Conservation (phyloP, 495 filamentous ascomycete genomes). For the Lichina pygmaea region DNA sequence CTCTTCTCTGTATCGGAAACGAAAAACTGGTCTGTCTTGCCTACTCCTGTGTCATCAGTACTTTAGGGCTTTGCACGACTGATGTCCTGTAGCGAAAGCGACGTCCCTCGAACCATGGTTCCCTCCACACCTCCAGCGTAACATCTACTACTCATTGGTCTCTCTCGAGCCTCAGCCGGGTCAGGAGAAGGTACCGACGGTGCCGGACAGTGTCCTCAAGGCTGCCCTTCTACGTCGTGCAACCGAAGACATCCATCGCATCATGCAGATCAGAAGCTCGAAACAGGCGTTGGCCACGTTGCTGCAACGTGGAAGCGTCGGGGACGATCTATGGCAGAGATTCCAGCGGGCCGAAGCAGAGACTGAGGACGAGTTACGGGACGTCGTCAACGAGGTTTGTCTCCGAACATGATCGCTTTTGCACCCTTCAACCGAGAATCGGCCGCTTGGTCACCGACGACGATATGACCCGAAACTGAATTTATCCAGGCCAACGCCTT, state of each 20-base stretch:
- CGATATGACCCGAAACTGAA: too few relatives aligned
- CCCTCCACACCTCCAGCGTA: constrained; percentile 60
- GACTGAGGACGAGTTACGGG: constrained; percentile 82
- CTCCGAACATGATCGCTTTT: not conserved
- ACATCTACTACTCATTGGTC: constrained; percentile 79
- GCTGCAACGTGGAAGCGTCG: constrained; percentile 71
- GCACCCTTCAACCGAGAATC: not conserved
- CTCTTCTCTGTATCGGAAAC: constrained; percentile 73
- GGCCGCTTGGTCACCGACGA: too few relatives aligned
- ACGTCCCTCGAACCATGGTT: constrained; percentile 82
- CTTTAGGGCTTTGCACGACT: constrained; percentile 3
- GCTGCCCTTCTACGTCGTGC: constrained; percentile 79
- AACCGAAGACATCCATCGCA: constrained; percentile 69
- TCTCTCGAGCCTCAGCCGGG: constrained; percentile 46
- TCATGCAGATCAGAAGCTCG: constrained; percentile 57
- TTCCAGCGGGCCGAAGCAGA: constrained; percentile 83
- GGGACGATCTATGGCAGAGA: constrained; percentile 88
- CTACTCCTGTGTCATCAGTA: not conserved
- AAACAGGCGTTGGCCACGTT: constrained; percentile 66
- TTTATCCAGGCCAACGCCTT: constrained; percentile 55
- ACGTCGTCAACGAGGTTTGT: constrained; percentile 74
- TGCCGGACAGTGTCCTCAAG: constrained; percentile 68
- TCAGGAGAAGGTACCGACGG: constrained; percentile 34
- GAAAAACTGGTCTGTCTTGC: constrained; percentile 52
- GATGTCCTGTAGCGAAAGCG: constrained; percentile 29